Percentiles rank a stretch among this genome's conserved stretches.
These are phyloP conservation scores for Nicotiana rustica DNA, from an alignment of 305 asterid genomes.

Conservation along the genomic window DNA sequence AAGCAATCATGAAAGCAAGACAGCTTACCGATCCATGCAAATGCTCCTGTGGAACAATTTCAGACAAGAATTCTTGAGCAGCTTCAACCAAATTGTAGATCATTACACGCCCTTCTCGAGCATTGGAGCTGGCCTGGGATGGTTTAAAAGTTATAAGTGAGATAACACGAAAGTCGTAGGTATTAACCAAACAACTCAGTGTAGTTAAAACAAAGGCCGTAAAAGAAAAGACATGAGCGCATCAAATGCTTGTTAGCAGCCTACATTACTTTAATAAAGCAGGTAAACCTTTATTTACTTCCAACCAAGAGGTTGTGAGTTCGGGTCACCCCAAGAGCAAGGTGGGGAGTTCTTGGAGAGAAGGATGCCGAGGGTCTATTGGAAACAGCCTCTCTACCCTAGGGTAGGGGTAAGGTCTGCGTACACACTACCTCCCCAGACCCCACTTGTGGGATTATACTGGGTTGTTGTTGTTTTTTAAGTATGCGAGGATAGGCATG, in stretches of 20 bases:
- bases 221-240: slow-evolving; percentile 14
- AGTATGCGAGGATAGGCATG: background rate
- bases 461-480: background rate
- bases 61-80: slow-evolving; percentile 98
- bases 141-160: slow-evolving; percentile 28
- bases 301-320: background rate
- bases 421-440: too few species aligned
- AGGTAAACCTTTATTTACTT: slow-evolving; percentile 12
- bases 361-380: too few species aligned
- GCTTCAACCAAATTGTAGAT: slow-evolving; percentile 97
- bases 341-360: too few species aligned
- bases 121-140: slow-evolving; percentile 85
- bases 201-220: slow-evolving; percentile 1
- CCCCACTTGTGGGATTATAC: too few species aligned
- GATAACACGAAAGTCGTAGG: slow-evolving; percentile 15
- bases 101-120: slow-evolving; percentile 99
- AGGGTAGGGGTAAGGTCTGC: too few species aligned
- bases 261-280: slow-evolving; percentile 6
- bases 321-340: too few species aligned
- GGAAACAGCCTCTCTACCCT: too few species aligned
- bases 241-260: slow-evolving; percentile 8
- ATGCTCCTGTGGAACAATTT: slow-evolving; percentile 70
- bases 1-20: slow-evolving; percentile 11
- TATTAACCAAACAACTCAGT: slow-evolving; percentile 13
- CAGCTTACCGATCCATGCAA: slow-evolving; percentile 66